Conservation (phyloP, 495 filamentous ascomycete species). For the Poronia punctata region DNA sequence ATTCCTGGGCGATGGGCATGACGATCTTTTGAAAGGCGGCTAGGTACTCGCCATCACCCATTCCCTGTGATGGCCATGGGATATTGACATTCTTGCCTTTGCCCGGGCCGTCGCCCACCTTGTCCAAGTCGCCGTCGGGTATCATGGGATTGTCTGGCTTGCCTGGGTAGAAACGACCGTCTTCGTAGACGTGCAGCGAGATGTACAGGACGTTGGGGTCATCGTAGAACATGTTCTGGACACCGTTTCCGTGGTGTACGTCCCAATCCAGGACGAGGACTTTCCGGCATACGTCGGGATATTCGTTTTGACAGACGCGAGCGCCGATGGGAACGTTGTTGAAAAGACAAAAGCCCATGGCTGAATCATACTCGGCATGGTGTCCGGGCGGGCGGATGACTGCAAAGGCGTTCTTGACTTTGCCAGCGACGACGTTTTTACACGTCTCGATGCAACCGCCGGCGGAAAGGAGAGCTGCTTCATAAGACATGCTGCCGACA, state of each 20-base stretch:
- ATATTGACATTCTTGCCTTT: conserved; percentile 91
- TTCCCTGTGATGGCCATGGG: conserved; percentile 83
- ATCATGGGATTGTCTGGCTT: conserved; percentile 50
- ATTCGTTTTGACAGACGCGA: conserved; percentile 68
- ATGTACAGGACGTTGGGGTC: conserved; percentile 96
- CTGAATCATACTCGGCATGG: conserved; percentile 75
- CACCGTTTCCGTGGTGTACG: conserved; percentile 82
- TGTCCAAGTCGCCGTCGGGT: conserved; percentile 64
- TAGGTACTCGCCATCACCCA: conserved; percentile 96
- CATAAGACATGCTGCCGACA: conserved; percentile 72
- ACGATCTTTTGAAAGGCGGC: conserved; percentile 91
- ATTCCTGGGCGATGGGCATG: conserved; percentile 94
- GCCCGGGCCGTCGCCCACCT: conserved; percentile 68
- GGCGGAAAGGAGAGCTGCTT: conserved; percentile 75
- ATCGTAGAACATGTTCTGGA: conserved; percentile 92
- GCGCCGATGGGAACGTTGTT: conserved; percentile 94
- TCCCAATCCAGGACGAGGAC: conserved; percentile 94
- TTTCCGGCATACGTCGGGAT: conserved; percentile 73
- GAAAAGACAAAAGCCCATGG: conserved; percentile 94
- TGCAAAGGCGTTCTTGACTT: conserved; percentile 88
- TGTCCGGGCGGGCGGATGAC: conserved; percentile 93
- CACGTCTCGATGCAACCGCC: conserved; percentile 95
- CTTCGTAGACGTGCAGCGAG: conserved; percentile 82
- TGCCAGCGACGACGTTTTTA: conserved; percentile 67
- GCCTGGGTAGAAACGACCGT: conserved; percentile 81